phyloP scores from a whole-genome alignment of 23 red algal species.

The Rhodosorus marinus region DNA sequence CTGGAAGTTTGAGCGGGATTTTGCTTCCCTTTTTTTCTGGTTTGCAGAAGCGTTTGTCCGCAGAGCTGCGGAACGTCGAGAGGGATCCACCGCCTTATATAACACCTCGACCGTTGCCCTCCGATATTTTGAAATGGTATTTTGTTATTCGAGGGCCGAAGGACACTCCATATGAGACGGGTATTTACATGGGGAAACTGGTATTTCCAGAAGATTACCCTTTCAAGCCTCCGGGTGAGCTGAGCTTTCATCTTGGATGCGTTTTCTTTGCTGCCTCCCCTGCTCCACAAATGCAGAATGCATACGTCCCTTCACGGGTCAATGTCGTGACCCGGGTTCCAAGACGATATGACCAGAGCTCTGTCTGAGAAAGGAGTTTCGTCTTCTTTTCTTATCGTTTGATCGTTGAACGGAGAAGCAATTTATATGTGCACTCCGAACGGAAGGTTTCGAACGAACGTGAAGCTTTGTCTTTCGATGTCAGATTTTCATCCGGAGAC shows the following conservation, averaged over 20 bases:
- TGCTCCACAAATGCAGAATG: neutral
- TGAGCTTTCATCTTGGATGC: neutral
- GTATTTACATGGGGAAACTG: slow-evolving; percentile 60
- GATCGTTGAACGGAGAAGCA: neutral
- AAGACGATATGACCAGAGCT: neutral
- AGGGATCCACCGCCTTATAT: slow-evolving; percentile 62
- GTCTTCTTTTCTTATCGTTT: neutral
- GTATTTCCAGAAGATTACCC: slow-evolving; percentile 75
- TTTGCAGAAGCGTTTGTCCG: slow-evolving; percentile 48
- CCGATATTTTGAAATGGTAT: slow-evolving; percentile 74
- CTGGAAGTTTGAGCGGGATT: neutral
- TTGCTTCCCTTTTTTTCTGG: neutral
- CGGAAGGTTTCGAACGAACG: slow-evolving; percentile 52
- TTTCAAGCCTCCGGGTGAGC: slow-evolving; percentile 55
- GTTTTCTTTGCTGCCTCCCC: too few species aligned
- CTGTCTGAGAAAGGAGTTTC: neutral
- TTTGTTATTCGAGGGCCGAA: slow-evolving; percentile 60
- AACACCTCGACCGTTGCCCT: slow-evolving; percentile 52
- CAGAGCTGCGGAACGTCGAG: slow-evolving; percentile 65
- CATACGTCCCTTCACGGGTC: neutral
- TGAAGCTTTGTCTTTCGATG: slow-evolving; percentile 71
- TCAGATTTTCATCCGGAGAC: slow-evolving; percentile 72
- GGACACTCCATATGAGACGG: slow-evolving; percentile 49
- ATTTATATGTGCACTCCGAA: slow-evolving; percentile 73
- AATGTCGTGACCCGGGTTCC: neutral